A percentile compares a stretch with the other conserved stretches of the same genome.
Evolutionary conservation across 2,329 filamentous ascomycete genomes (phyloP).

Genomic region (Trichoderma sp.): DNA sequence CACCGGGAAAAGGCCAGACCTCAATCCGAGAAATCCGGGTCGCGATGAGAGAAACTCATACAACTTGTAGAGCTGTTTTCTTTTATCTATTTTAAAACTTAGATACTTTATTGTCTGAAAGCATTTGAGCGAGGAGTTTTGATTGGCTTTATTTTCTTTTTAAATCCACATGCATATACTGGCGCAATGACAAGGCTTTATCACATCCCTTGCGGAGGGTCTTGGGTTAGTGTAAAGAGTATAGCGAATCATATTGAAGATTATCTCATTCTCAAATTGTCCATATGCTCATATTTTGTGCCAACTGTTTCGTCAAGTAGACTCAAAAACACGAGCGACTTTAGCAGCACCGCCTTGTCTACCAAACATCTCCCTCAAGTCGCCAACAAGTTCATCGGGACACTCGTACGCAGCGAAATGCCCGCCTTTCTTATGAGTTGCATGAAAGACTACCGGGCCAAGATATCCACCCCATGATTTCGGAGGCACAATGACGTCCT

Average conservation of each 20-base stretch:
- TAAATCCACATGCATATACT: not conserved
- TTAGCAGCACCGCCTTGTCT: not conserved
- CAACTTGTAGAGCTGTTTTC: not conserved
- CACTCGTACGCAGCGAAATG: constrained; percentile 62
- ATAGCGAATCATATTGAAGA: not conserved
- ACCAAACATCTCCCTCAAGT: constrained; percentile 42
- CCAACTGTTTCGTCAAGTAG: not conserved
- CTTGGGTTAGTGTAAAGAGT: not conserved
- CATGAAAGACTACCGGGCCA: constrained; percentile 58
- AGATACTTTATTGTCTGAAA: not conserved
- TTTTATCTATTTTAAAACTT: not conserved
- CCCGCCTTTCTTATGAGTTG: constrained; percentile 48
- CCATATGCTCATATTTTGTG: not conserved
- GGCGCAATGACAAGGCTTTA: not conserved
- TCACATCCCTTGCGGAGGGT: not conserved
- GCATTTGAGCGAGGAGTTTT: constrained; percentile 5
- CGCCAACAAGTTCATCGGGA: constrained; percentile 50
- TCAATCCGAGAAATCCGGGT: not conserved
- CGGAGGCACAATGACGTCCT: constrained; percentile 54
- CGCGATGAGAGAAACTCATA: not conserved
- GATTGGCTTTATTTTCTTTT: not conserved
- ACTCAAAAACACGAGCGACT: not conserved
- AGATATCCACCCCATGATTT: constrained; percentile 56
- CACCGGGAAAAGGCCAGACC: not conserved
- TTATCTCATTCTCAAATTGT: not conserved